Conservation (phyloP, 1,284 basidiomycete genomes). For the Cutaneotrichosporon cyanovorans region DNA sequence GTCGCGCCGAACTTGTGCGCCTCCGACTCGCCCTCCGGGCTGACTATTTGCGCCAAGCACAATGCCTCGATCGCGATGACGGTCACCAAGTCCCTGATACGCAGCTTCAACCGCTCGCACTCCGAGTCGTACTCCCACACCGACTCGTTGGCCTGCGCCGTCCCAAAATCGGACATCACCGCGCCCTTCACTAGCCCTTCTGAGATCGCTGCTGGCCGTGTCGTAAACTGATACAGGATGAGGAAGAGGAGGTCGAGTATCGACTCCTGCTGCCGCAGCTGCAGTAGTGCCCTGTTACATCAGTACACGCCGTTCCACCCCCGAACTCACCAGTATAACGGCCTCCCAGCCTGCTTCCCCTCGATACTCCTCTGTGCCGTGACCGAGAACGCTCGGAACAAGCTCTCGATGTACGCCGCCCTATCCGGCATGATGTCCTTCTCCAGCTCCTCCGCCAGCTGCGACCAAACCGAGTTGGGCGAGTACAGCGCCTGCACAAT, state of each 20-base stretch:
- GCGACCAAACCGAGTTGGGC: constrained; percentile 1
- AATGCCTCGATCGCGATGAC: constrained; percentile 34
- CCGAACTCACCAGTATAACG: constrained; percentile 29
- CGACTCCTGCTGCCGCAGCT: constrained; percentile 33
- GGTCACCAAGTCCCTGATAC: constrained; percentile 34
- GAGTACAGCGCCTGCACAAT: constrained; percentile 24
- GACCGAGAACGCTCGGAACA: constrained; percentile 32
- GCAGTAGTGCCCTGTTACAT: constrained; percentile 33
- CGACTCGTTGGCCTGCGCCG: constrained; percentile 32
- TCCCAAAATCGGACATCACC: constrained; percentile 35
- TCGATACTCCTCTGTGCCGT: constrained; percentile 29
- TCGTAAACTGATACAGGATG: constrained; percentile 28
- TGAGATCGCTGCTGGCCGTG: constrained; percentile 28
- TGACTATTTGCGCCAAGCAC: constrained; percentile 29
- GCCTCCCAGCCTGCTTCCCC: constrained; percentile 13
- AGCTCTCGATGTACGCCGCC: constrained; percentile 28
- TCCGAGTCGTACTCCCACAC: constrained; percentile 33
- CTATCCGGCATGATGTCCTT: constrained; percentile 25
- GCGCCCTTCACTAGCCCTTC: constrained; percentile 33
- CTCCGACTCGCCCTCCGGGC: constrained; percentile 17
- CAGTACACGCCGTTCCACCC: not conserved
- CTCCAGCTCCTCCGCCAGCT: constrained; percentile 12
- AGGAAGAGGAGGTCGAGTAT: constrained; percentile 37
- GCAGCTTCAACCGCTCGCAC: constrained; percentile 18
- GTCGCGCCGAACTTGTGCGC: constrained; percentile 18